These are phyloP conservation scores for Nidularia sp. DNA, from an alignment of 768 basidiomycete species.

Conservation along the genomic window DNA sequence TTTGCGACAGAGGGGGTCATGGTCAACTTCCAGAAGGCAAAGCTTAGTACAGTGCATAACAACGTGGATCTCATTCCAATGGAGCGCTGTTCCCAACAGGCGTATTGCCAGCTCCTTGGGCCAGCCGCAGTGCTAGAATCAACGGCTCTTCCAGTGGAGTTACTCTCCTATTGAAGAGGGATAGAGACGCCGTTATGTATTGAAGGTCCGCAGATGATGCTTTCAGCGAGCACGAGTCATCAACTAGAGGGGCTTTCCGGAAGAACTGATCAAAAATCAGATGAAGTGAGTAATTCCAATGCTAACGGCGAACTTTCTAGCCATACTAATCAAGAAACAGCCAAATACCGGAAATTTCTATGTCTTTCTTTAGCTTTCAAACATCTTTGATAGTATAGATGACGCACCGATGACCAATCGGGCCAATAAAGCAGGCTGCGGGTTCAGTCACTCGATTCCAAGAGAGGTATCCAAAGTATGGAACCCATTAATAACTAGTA, in stretches of 20 bases:
- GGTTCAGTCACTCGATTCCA: too few relatives aligned
- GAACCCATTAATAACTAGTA: too few relatives aligned
- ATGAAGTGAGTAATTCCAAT: background rate
- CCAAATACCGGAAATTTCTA: too few relatives aligned
- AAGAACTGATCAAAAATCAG: constrained; percentile 1
- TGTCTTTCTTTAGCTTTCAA: too few relatives aligned
- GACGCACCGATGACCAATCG: too few relatives aligned
- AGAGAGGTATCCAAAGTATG: too few relatives aligned
- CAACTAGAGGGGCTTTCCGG: background rate
- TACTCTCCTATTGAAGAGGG: constrained; percentile 5
- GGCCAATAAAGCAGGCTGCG: too few relatives aligned
- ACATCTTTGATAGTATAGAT: too few relatives aligned
- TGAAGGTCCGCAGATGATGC: constrained; percentile 7
- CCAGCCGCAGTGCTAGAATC: constrained; percentile 1
- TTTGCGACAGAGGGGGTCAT: too few relatives aligned
- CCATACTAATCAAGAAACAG: too few relatives aligned
- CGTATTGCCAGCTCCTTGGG: background rate
- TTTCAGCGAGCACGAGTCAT: background rate
- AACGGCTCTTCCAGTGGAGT: constrained; percentile 4
- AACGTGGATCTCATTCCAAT: constrained; percentile 7
- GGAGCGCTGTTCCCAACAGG: constrained; percentile 2
- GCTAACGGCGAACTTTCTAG: too few relatives aligned
- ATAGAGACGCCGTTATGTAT: constrained; percentile 3
- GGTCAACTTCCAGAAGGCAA: too few relatives aligned
- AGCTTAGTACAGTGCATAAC: constrained; percentile 6